These are phyloP conservation scores for Debaryomyces maramus DNA, from an alignment of 805 yeast species.

Conservation along the genomic window DNA sequence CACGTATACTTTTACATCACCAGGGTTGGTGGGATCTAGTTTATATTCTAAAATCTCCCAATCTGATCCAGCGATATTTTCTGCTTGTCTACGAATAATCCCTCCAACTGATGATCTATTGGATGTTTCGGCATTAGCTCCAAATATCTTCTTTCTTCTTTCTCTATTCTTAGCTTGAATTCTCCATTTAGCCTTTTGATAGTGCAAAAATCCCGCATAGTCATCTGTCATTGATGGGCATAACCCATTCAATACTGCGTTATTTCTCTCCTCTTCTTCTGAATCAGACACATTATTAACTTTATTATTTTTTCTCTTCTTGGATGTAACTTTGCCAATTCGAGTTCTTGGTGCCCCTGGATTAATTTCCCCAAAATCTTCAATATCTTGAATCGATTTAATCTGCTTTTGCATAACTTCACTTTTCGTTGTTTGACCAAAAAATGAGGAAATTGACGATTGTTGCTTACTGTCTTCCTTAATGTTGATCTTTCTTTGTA, in stretches of 20 bases:
- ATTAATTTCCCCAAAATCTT: constrained; percentile 57
- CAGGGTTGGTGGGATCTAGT: constrained; percentile 54
- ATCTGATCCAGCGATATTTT: constrained; percentile 66
- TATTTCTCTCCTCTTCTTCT: constrained; percentile 49
- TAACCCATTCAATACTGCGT: constrained; percentile 47
- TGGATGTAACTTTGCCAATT: constrained; percentile 47
- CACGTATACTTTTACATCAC: constrained; percentile 75
- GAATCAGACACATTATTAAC: constrained; percentile 19
- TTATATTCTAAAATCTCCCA: constrained; percentile 87
- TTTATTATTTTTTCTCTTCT: constrained; percentile 41
- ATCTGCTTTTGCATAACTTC: constrained; percentile 41
- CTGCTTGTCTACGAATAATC: constrained; percentile 76
- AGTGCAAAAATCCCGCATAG: constrained; percentile 64
- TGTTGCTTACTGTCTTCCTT: constrained; percentile 74
- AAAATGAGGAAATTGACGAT: constrained; percentile 58
- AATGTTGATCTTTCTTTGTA: constrained; percentile 58
- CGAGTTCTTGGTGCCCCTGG: constrained; percentile 29
- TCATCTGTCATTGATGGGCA: constrained; percentile 71
- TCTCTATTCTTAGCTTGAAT: constrained; percentile 69
- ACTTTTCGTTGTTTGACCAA: constrained; percentile 44
- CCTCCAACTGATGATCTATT: constrained; percentile 63
- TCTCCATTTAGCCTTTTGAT: constrained; percentile 88
- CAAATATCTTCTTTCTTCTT: constrained; percentile 78
- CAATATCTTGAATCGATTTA: constrained; percentile 61
- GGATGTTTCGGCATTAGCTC: constrained; percentile 53